phyloP scores from a whole-genome alignment of 2,329 filamentous ascomycete species.

The Raffaelea albimanens region DNA sequence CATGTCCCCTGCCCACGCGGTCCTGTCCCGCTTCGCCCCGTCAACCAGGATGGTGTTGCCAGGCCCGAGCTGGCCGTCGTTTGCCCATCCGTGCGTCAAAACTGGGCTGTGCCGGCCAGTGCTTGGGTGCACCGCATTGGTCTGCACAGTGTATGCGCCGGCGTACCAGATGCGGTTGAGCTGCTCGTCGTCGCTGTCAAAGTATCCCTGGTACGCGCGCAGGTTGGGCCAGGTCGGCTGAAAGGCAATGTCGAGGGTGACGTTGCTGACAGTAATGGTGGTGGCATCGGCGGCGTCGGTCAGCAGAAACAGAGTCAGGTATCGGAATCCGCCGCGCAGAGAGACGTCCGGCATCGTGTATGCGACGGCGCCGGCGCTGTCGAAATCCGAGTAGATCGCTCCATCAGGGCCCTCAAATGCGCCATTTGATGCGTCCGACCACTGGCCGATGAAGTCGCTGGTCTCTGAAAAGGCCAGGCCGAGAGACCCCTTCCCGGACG shows the following conservation, averaged over 20 bases:
- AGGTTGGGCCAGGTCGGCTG: slow-evolving; percentile 35
- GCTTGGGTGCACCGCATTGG: slow-evolving; percentile 21
- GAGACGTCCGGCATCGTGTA: slow-evolving; percentile 30
- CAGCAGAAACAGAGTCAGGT: slow-evolving; percentile 34
- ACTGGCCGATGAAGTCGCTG: slow-evolving; percentile 35
- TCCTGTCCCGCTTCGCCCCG: slow-evolving; percentile 44
- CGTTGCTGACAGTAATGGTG: slow-evolving; percentile 21
- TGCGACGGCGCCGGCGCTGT: slow-evolving; percentile 19
- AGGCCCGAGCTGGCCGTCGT: slow-evolving; percentile 22
- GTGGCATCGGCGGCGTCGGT: slow-evolving; percentile 1
- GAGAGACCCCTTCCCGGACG: slow-evolving; percentile 15
- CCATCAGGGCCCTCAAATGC: slow-evolving; percentile 33
- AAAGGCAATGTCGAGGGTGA: slow-evolving; percentile 25
- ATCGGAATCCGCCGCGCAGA: slow-evolving; percentile 42
- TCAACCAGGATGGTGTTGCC: slow-evolving; percentile 29
- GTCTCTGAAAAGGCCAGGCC: slow-evolving; percentile 38
- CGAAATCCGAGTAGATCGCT: slow-evolving; percentile 33
- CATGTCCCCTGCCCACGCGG: slow-evolving; percentile 50
- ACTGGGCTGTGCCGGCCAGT: slow-evolving; percentile 23
- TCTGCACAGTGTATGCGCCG: slow-evolving; percentile 36
- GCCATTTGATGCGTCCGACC: slow-evolving; percentile 38
- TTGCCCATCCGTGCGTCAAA: slow-evolving; percentile 29
- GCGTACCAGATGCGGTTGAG: slow-evolving; percentile 45
- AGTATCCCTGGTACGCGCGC: slow-evolving; percentile 44
- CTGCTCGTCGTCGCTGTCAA: slow-evolving; percentile 35